Base-by-base conservation (phyloP, 305 asterid species). In the Solanum hybrid region DNA sequence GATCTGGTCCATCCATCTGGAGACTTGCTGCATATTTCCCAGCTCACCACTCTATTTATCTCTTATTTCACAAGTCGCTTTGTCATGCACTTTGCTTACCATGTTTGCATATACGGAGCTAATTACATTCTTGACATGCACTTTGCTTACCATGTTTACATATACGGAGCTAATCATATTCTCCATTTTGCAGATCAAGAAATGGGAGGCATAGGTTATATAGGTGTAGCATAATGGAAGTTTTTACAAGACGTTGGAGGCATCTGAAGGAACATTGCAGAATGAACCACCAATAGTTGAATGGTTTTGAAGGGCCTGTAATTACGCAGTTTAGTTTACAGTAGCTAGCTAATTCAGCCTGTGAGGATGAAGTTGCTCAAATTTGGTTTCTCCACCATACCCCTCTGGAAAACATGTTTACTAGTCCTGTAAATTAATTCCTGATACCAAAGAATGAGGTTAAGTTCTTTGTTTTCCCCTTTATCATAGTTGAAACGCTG, bases 311-410 rank as follows among this genome's bases (percentile, higher is more conserved):
- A 84, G 75, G 20, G 20, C 87, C 29, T 85, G 76, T 85, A 85
- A 56, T 60, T 85, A 84, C 3, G 87, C 87, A 85, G 87, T 56
- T 85, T 56, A 85, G 87, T 85, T 85, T n/a, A 85, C 42, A 56
- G 76, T 56, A 85, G 87, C 87, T 84, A 29, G 87, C 76, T 85
- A 29, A 85, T 56, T 51, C 87, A 85, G 76, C 76, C 87, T 56
- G 87, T 56, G 87, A 56, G 42, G 87, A 56, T 85, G 87, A 85
- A 56, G 42, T 56, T 85, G 76, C 46, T 85, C 76, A 85, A 32
- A 56, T 85, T 56, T 85, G 87, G 75, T 56, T 51, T 85, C 76
- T 85, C 87, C 87, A 20, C 76, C n/a, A 20, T 32, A 56, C 42
- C n/a, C 87, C 32, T 13, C 88, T 56, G 32, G 46, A 56, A 31